Conservation (phyloP, 2,329 filamentous ascomycete genomes). For the Sarocladium strictum region DNA sequence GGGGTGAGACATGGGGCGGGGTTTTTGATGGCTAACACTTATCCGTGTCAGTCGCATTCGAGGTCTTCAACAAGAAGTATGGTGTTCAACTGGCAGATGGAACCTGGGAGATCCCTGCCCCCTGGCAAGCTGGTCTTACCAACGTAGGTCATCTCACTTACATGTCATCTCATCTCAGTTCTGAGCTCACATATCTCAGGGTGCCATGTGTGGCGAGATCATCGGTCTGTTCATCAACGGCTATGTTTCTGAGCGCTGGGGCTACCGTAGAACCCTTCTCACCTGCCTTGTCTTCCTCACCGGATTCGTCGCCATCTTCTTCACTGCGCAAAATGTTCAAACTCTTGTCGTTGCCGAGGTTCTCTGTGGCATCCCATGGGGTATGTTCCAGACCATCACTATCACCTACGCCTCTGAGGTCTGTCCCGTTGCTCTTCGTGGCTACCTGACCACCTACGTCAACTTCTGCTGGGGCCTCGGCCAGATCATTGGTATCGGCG, state of each 20-base stretch:
- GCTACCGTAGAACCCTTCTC: slow-evolving; percentile 62
- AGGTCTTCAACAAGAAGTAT: slow-evolving; percentile 53
- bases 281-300: slow-evolving; percentile 46
- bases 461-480: slow-evolving; percentile 76
- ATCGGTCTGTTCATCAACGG: slow-evolving; percentile 63
- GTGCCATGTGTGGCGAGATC: slow-evolving; percentile 56
- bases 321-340: slow-evolving; percentile 55
- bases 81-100: slow-evolving; percentile 40
- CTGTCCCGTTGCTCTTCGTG: slow-evolving; percentile 65
- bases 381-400: slow-evolving; percentile 52
- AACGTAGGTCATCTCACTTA: slow-evolving; percentile 31
- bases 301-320: slow-evolving; percentile 57
- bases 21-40: neutral
- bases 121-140: slow-evolving; percentile 57
- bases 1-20: neutral
- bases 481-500: slow-evolving; percentile 67
- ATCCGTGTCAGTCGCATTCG: slow-evolving; percentile 36
- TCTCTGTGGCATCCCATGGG: slow-evolving; percentile 57
- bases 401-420: slow-evolving; percentile 67
- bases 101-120: slow-evolving; percentile 49
- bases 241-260: slow-evolving; percentile 58
- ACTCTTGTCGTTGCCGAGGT: slow-evolving; percentile 56
- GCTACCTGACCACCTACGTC: slow-evolving; percentile 68
- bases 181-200: slow-evolving; percentile 21
- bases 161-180: neutral